phyloP scores from a whole-genome alignment of 148 eudicot species.

The Limonium bicolor region DNA sequence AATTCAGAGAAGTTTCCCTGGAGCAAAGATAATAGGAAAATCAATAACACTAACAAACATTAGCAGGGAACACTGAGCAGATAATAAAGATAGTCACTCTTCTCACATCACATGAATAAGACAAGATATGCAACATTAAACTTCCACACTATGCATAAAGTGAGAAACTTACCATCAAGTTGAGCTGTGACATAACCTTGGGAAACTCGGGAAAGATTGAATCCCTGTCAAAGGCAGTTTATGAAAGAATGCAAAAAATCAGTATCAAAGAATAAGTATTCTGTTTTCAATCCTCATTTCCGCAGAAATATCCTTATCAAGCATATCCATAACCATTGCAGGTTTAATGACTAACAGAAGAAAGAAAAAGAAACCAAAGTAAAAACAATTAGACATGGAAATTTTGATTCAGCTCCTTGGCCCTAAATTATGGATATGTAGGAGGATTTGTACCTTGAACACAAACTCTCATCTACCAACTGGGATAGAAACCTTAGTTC shows the following conservation, averaged over 20 bases:
- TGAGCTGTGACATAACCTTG: slow-evolving; percentile 52
- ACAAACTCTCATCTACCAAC: slow-evolving; percentile 29
- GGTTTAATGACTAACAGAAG: too few species aligned
- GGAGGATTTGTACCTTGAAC: slow-evolving; percentile 26
- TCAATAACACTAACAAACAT: background rate
- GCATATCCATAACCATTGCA: too few species aligned
- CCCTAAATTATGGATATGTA: background rate
- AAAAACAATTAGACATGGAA: background rate
- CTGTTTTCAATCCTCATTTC: background rate
- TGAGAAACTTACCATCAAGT: slow-evolving; percentile 33
- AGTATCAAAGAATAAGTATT: background rate
- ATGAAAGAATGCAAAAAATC: background rate
- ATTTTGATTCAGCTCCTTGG: background rate
- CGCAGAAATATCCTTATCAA: background rate
- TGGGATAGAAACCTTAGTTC: slow-evolving; percentile 32
- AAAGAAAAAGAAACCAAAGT: too few species aligned
- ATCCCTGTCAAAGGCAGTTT: slow-evolving; percentile 27
- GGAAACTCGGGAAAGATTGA: slow-evolving; percentile 42
- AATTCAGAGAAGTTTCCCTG: slow-evolving; percentile 70
- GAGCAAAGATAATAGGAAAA: slow-evolving; percentile 4
- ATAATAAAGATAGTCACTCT: too few species aligned
- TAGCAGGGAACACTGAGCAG: background rate
- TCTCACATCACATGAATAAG: too few species aligned
- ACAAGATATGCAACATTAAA: background rate
- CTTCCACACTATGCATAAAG: slow-evolving; percentile 2